These are phyloP conservation scores for Entamoeba histolytica DNA, from an alignment of 208 protist species.

Conservation along the genomic window DNA sequence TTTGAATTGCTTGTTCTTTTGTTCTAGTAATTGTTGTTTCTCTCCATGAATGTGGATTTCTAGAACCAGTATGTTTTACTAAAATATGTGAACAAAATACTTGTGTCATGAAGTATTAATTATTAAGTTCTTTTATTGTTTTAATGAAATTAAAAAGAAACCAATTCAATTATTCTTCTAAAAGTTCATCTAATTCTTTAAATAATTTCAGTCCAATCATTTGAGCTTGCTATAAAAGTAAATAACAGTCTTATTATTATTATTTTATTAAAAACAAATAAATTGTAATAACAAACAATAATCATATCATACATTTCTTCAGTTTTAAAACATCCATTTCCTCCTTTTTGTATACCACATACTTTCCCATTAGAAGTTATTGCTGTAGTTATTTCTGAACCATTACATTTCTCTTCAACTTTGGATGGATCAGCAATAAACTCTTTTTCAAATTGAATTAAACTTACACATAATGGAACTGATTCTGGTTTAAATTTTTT, in stretches of 20 bases:
- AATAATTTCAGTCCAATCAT: background rate
- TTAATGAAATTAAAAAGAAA: background rate
- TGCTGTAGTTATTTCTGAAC: background rate
- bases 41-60: constrained; percentile 5
- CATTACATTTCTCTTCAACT: background rate
- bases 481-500: background rate
- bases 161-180: background rate
- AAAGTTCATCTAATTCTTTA: background rate
- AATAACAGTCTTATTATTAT: no score
- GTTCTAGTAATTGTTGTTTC: constrained; percentile 9
- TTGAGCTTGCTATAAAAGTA: background rate
- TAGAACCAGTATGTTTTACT: background rate
- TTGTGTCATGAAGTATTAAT: background rate
- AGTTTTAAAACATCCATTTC: background rate
- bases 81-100: background rate
- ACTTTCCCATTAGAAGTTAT: background rate
- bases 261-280: no score
- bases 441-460: background rate
- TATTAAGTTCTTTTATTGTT: background rate
- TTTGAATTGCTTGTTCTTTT: constrained; percentile 10
- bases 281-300: background rate
- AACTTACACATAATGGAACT: background rate
- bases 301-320: background rate
- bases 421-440: background rate
- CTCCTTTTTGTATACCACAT: background rate